Percentiles rank a stretch among this genome's conserved stretches.
phyloP scores from a whole-genome alignment of 108 stramenopile genomes.

The Cyclotella baltica region DNA sequence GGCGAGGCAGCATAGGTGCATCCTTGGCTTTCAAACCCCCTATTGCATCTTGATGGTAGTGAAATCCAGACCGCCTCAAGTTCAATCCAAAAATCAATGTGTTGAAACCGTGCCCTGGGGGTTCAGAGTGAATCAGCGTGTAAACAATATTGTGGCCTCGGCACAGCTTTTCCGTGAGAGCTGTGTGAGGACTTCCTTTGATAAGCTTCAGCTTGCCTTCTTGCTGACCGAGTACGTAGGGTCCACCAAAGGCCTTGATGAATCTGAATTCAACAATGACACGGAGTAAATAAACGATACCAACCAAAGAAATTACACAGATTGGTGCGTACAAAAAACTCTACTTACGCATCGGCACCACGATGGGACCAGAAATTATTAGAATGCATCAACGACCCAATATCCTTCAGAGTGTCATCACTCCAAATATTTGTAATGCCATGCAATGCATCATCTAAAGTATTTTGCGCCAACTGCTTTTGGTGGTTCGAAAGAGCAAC shows the following conservation, averaged over 20 bases:
- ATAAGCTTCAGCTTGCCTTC: constrained; percentile 40
- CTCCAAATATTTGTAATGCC: constrained; percentile 40
- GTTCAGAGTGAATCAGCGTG: constrained; percentile 22
- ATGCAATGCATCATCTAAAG: constrained; percentile 28
- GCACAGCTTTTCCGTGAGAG: constrained; percentile 35
- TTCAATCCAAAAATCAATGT: constrained; percentile 36
- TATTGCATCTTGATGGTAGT: constrained; percentile 47
- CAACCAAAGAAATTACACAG: constrained; percentile 7
- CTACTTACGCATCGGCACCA: constrained; percentile 26
- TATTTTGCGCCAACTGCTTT: constrained; percentile 9
- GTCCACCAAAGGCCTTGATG: constrained; percentile 29
- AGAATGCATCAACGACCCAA: constrained; percentile 29
- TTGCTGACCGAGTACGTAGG: constrained; percentile 29
- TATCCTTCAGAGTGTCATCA: constrained; percentile 17
- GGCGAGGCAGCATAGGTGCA: constrained; percentile 18
- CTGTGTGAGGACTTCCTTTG: constrained; percentile 19
- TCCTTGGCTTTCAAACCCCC: constrained; percentile 28
- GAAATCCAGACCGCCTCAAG: constrained; percentile 37
- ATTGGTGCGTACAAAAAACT: not conserved
- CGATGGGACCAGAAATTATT: constrained; percentile 33
- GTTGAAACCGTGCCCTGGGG: constrained; percentile 32
- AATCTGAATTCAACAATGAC: constrained; percentile 12
- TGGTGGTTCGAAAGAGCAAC: constrained; percentile 19
- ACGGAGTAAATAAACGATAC: not conserved
- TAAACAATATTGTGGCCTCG: constrained; percentile 35